These are phyloP conservation scores for Lizanozyma gosingica DNA, from an alignment of 1,139 yeast species.

Conservation along the genomic window DNA sequence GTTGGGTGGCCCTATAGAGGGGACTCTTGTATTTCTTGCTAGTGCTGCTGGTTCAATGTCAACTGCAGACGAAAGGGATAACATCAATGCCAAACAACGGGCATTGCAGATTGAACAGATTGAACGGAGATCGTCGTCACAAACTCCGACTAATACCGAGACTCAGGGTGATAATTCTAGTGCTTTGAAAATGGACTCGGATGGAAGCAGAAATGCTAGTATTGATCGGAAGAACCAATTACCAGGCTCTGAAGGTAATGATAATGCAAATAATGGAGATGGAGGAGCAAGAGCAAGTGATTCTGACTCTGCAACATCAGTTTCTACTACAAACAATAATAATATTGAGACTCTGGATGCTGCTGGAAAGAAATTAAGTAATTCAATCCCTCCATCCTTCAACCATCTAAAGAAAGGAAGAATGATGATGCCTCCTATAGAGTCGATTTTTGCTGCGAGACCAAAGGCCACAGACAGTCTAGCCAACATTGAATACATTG, in stretches of 20 bases:
- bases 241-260: neutral
- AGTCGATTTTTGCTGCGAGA: conserved; percentile 38
- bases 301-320: neutral
- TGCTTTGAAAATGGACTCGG: neutral
- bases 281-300: neutral
- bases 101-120: conserved; percentile 37
- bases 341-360: too few relatives aligned
- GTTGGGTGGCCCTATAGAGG: conserved; percentile 28
- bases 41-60: conserved; percentile 72
- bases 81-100: conserved; percentile 54
- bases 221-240: neutral
- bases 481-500: conserved; percentile 59
- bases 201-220: neutral
- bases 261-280: neutral
- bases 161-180: neutral
- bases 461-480: conserved; percentile 46
- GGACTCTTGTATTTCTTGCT: conserved; percentile 63
- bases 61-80: conserved; percentile 54
- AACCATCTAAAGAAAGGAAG: conserved; percentile 10
- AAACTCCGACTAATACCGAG: neutral
- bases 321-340: neutral
- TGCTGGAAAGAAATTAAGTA: neutral
- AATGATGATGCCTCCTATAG: conserved; percentile 36
- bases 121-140: conserved; percentile 1
- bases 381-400: neutral